Conservation (phyloP, 2,329 filamentous ascomycete species). For the Rhynchosporium secalis region DNA sequence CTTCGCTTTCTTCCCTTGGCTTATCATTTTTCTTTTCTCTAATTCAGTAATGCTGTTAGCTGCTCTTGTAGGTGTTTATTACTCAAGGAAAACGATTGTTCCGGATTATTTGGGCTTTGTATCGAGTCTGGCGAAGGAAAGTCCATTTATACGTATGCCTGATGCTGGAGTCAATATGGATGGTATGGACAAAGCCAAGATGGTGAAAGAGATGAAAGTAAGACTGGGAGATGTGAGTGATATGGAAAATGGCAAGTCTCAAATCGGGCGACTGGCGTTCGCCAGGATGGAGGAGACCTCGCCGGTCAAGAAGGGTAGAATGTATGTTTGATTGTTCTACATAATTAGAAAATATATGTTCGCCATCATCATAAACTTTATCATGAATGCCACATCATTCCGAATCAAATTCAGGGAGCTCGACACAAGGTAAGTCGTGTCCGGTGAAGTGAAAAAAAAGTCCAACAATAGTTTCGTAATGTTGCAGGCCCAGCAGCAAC, state of each 20-base stretch:
- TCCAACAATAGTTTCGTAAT: no score
- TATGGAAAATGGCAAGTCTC: slow-evolving; percentile 14
- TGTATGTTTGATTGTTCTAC: slow-evolving; percentile 25
- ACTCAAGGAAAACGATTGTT: slow-evolving; percentile 25
- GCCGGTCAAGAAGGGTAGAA: slow-evolving; percentile 23
- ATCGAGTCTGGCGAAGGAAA: slow-evolving; percentile 31
- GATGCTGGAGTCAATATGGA: slow-evolving; percentile 34
- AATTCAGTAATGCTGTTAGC: slow-evolving; percentile 29
- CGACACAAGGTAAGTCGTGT: no score
- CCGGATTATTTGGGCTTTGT: slow-evolving; percentile 33
- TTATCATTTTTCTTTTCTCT: slow-evolving; percentile 25
- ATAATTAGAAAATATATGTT: neutral
- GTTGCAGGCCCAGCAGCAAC: no score
- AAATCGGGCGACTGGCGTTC: slow-evolving; percentile 28
- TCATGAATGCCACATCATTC: neutral
- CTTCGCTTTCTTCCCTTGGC: slow-evolving; percentile 28
- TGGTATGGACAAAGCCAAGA: slow-evolving; percentile 32
- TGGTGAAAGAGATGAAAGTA: slow-evolving; percentile 33
- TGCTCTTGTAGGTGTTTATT: slow-evolving; percentile 25
- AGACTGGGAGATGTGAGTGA: slow-evolving; percentile 29
- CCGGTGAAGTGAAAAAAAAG: no score
- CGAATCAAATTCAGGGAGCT: neutral
- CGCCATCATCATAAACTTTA: neutral
- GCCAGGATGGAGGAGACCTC: slow-evolving; percentile 32
- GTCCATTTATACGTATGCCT: slow-evolving; percentile 31